Conservation (phyloP, 257 asterid species). For the Nicotiana sylvestris region DNA sequence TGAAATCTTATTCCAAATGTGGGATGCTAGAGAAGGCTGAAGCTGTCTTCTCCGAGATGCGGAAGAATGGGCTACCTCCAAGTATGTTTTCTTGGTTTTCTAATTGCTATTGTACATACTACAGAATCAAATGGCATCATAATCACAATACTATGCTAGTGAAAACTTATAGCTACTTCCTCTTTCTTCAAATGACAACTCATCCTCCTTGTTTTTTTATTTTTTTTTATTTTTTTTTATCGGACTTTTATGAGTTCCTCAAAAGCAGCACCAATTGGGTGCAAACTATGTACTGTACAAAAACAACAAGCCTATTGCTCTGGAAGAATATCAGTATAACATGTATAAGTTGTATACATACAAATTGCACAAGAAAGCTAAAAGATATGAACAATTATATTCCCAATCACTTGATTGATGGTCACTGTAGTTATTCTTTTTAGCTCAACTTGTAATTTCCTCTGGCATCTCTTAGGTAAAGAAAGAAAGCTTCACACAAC, state of each 20-base stretch:
- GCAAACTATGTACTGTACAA: neutral
- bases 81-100: slow-evolving; percentile 32
- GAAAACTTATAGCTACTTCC: neutral
- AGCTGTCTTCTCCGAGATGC: slow-evolving; percentile 70
- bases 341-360: neutral
- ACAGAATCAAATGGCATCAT: neutral
- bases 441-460: neutral
- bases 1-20: slow-evolving; percentile 62
- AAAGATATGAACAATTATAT: neutral
- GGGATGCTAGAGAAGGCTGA: slow-evolving; percentile 61
- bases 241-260: neutral
- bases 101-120: neutral
- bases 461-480: neutral
- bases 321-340: neutral
- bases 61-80: slow-evolving; percentile 46
- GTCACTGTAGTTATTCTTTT: neutral
- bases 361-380: neutral
- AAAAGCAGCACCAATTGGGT: neutral
- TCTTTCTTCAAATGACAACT: neutral
- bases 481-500: neutral
- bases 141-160: neutral
- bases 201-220: neutral
- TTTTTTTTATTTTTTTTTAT: no score
- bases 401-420: neutral
- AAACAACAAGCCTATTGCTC: neutral